Conservation (phyloP, 345 rosid genomes). For the Cardamine chenopodiifolia region DNA sequence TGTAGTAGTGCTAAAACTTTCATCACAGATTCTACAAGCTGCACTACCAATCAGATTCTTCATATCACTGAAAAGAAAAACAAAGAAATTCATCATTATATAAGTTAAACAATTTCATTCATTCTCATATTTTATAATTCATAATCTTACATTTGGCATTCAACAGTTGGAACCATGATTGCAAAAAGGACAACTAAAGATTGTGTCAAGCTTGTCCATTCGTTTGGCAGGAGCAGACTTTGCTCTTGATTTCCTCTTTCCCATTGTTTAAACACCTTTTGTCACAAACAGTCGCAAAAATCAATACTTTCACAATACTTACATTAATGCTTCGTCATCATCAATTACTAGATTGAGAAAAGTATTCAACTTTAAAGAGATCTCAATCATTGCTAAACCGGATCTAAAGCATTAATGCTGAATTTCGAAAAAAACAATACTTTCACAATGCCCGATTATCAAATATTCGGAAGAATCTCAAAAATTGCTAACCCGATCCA, state of each 20-base stretch:
- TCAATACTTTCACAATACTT: neutral
- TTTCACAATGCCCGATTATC: constrained; percentile 1
- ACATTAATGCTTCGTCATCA: neutral
- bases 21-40: constrained; percentile 78
- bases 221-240: constrained; percentile 94
- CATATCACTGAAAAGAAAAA: constrained; percentile 71
- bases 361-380: neutral
- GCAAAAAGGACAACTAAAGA: constrained; percentile 96
- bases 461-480: neutral
- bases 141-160: constrained; percentile 67
- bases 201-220: constrained; percentile 93
- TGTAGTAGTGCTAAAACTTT: constrained; percentile 78
- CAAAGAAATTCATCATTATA: neutral
- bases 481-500: neutral
- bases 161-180: constrained; percentile 93
- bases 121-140: neutral
- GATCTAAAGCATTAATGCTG: neutral
- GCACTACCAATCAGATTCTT: constrained; percentile 85
- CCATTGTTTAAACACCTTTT: constrained; percentile 53
- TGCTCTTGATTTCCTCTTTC: constrained; percentile 94
- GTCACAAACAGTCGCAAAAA: neutral
- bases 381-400: neutral
- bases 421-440: neutral
- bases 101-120: neutral
- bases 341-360: neutral